These are phyloP conservation scores for Metschnikowia cerradonensis DNA, from an alignment of 805 yeast genomes.

Conservation along the genomic window DNA sequence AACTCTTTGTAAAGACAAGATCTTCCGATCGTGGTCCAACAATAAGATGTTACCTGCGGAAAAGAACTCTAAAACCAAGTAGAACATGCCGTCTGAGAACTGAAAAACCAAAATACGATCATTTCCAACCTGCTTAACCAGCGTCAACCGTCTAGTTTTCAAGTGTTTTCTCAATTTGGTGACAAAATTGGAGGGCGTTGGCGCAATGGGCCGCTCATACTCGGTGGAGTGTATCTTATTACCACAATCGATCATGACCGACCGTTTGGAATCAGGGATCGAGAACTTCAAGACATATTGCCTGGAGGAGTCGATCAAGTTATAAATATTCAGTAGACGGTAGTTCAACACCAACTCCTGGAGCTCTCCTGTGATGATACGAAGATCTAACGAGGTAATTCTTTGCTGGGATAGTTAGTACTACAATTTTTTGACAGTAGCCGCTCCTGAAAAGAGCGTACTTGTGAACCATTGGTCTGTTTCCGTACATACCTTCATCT, in stretches of 20 bases:
- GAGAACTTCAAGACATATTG: conserved; percentile 79
- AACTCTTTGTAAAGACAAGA: conserved; percentile 70
- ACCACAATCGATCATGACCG: conserved; percentile 80
- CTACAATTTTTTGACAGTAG: neutral
- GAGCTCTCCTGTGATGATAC: conserved; percentile 66
- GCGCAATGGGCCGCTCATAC: conserved; percentile 76
- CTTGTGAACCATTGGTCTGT: neutral
- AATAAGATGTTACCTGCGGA: conserved; percentile 90
- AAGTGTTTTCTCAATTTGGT: conserved; percentile 82
- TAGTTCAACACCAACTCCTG: conserved; percentile 53
- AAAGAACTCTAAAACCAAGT: conserved; percentile 84
- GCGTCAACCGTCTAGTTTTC: conserved; percentile 72
- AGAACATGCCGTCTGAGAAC: conserved; percentile 76
- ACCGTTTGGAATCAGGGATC: conserved; percentile 75
- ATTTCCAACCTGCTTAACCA: conserved; percentile 66
- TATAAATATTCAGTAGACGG: conserved; percentile 81
- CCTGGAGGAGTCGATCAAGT: conserved; percentile 63
- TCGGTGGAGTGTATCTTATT: conserved; percentile 74
- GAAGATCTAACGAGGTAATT: conserved; percentile 78
- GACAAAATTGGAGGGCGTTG: conserved; percentile 80
- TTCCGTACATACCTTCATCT: neutral
- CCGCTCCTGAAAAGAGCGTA: neutral
- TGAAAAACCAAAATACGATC: conserved; percentile 83
- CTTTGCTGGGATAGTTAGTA: conserved; percentile 54
- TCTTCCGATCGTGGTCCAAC: conserved; percentile 63